phyloP scores from a whole-genome alignment of 179 eudicot genomes.

The Beta macrorhiza region DNA sequence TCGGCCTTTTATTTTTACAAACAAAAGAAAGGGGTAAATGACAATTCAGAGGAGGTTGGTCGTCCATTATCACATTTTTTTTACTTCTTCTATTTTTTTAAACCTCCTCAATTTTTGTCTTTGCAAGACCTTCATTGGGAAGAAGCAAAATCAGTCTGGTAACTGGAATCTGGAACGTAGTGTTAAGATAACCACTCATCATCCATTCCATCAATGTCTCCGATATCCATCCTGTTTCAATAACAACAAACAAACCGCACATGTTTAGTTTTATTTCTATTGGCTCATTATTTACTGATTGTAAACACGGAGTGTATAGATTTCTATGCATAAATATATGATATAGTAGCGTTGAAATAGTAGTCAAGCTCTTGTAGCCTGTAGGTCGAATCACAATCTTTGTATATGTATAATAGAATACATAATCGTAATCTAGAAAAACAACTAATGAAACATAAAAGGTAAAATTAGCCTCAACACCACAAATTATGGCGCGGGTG shows the following conservation, averaged over 20 bases:
- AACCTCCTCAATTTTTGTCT: not conserved
- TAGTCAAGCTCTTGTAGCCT: too few species aligned
- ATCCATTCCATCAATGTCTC: conserved; percentile 75
- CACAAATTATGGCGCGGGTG: too few species aligned
- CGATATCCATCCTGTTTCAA: conserved; percentile 68
- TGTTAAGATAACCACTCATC: conserved; percentile 50
- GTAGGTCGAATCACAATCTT: too few species aligned
- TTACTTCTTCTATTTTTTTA: too few species aligned
- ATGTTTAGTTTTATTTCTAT: not conserved
- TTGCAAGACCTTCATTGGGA: conserved; percentile 11
- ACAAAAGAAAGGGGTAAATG: not conserved
- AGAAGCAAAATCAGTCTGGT: not conserved
- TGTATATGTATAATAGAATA: too few species aligned
- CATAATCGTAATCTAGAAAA: too few species aligned
- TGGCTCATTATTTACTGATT: not conserved
- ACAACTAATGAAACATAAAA: too few species aligned
- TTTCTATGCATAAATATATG: too few species aligned
- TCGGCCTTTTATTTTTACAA: not conserved
- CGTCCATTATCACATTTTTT: not conserved
- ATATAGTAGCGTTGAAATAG: too few species aligned
- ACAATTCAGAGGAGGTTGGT: conserved; percentile 7
- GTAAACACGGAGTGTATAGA: too few species aligned
- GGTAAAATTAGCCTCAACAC: too few species aligned
- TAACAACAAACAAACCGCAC: conserved; percentile 8
- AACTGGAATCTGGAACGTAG: not conserved